Base-by-base conservation (phyloP, 1,139 yeast species). In the Geotrichum restrictum region DNA sequence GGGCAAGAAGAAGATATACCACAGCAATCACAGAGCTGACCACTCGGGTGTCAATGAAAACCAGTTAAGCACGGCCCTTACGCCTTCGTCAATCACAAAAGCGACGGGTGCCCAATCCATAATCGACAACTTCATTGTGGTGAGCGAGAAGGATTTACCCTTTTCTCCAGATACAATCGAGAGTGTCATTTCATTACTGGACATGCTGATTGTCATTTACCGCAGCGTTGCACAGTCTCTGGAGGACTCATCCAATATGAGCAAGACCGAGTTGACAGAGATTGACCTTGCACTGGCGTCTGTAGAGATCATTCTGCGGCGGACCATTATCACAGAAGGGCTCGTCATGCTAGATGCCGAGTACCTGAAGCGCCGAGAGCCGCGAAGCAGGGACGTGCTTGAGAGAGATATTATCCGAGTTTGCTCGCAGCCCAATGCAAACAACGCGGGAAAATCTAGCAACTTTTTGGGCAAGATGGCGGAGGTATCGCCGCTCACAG, bases 121-220 rank as follows among this genome's bases (percentile, higher is more conserved):
- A 10, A 14, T 51, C 1, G 50, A 41, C n/a, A 41, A 29, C 19
- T 19, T 51, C 4, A n/a, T 51, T 1, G 39, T 51, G 7, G 34
- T 32, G n/a, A 41, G 18, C 39, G 54, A 51, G 31, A 11, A 31
- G 18, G 51, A 51, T 22, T 37, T 51, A 32, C 54, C 54, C 13
- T 51, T 51, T 33, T 8, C 14, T 8, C 51, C 51, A 2, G 54
- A 51, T 19, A 16, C 43, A 11, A 10, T 51, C 14, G 49, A 51
- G 34, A 41, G 51, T 21, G 43, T 47, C 29, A 47, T 51, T 5
- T 24, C 54, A 14, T 42, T 51, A 13, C 43, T 51, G 4, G 54
- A 51, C 40, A 14, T 51, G 16, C 24, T 51, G 16, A 42, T 51
- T 14, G 43, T 21, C 27, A 45, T 51, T 7, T 51, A 44, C 37